A percentile compares a stretch with the other conserved stretches of the same genome.
Conservation (phyloP, 768 basidiomycete species). For the Pisolithus marmoratus region DNA sequence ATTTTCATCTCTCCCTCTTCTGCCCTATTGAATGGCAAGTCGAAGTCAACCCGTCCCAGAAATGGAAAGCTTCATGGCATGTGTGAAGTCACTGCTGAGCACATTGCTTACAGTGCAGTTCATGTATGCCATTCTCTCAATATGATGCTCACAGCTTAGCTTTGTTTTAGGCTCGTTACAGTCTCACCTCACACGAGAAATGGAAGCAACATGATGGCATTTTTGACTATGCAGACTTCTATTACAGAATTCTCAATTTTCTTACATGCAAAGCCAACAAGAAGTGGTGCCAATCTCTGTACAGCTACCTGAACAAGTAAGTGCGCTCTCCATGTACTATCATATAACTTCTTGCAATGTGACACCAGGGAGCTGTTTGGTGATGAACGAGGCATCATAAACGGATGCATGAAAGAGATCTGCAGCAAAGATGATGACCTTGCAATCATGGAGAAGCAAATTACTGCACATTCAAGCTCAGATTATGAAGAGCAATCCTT, state of each 20-base stretch:
- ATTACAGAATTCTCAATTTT: background rate
- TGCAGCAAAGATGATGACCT: too few relatives aligned
- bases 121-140: background rate
- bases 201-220: constrained; percentile 1
- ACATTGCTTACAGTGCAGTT: background rate
- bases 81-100: background rate
- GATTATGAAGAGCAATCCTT: too few relatives aligned
- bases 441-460: too few relatives aligned
- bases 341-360: too few relatives aligned
- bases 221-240: constrained; percentile 1
- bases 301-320: too few relatives aligned
- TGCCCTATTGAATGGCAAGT: background rate
- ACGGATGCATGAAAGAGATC: too few relatives aligned
- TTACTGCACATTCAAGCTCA: too few relatives aligned
- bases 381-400: too few relatives aligned
- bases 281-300: too few relatives aligned
- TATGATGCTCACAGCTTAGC: background rate
- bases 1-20: background rate
- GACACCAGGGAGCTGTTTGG: too few relatives aligned
- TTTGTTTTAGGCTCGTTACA: background rate
- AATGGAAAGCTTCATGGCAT: constrained; percentile 3
- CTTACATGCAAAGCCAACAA: background rate
- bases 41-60: background rate
- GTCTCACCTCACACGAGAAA: background rate
- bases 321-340: too few relatives aligned